Conservation (phyloP, 192 early-diverging fungal species). For the Coemansia guatemalensis region DNA sequence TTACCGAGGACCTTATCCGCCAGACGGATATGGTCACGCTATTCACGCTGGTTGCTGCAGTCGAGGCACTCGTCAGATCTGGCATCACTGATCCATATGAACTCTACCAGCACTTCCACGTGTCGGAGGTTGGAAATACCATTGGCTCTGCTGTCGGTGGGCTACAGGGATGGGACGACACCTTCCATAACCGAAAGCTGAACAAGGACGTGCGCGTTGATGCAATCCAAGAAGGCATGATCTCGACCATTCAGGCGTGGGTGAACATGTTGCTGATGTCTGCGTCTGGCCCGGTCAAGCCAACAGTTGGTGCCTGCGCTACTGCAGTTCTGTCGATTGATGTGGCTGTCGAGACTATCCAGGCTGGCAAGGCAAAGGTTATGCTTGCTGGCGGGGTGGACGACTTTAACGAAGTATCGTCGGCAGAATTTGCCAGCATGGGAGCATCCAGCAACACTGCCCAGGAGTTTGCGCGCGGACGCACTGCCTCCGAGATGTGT, state of each 20-base stretch:
- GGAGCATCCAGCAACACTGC: conserved; percentile 86
- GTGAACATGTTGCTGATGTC: conserved; percentile 91
- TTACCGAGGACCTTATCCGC: conserved; percentile 84
- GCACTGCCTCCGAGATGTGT: conserved; percentile 86
- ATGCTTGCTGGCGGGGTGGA: conserved; percentile 90
- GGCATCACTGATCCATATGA: conserved; percentile 97
- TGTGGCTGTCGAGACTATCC: conserved; percentile 86
- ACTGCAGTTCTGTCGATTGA: conserved; percentile 91
- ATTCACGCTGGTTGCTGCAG: conserved; percentile 81
- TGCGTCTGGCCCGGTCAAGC: conserved; percentile 84
- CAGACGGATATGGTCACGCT: conserved; percentile 88
- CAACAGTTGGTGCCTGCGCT: conserved; percentile 80
- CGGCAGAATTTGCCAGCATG: conserved; percentile 92
- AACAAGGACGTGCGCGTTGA: conserved; percentile 82
- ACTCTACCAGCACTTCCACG: too few relatives aligned
- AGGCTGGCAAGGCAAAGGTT: conserved; percentile 88
- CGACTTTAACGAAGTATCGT: conserved; percentile 83
- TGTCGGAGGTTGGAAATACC: conserved; percentile 87
- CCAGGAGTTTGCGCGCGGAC: conserved; percentile 80
- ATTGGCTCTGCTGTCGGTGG: conserved; percentile 89
- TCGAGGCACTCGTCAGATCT: conserved; percentile 84
- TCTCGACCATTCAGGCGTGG: conserved; percentile 33
- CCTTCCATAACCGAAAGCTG: conserved; percentile 72
- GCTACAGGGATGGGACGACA: conserved; percentile 62
- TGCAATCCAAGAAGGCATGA: conserved; percentile 75